Base-by-base conservation (phyloP, 139 green algal species). In the Trebouxia sp. region DNA sequence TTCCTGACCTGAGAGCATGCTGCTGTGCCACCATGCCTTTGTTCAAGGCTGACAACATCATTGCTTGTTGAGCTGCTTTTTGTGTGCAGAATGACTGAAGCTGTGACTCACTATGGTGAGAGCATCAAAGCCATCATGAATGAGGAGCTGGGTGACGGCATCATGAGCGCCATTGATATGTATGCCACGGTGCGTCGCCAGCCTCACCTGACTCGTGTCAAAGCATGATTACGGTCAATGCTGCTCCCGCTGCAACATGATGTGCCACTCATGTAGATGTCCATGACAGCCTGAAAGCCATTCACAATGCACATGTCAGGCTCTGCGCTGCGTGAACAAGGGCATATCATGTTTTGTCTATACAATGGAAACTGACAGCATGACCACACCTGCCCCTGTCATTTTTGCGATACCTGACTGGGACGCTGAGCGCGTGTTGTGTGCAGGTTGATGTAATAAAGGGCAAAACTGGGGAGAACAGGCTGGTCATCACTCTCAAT, bases 401-500 rank as follows among this genome's bases (percentile, higher is more conserved):
- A n/a, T n/a, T n/a, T n/a, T n/a, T n/a, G n/a, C n/a, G n/a, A n/a
- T n/a, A n/a, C n/a, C n/a, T n/a, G n/a, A n/a, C n/a, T n/a, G n/a
- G n/a, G n/a, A n/a, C n/a, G n/a, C n/a, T n/a, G n/a, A n/a, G n/a
- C n/a, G n/a, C n/a, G n/a, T n/a, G n/a, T 6, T 20, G 14, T 15
- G 14, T 67, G 56, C 62, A 72, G 62, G 35, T 92, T 17, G 80
- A 90, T 32, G 84, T 86, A 42, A 70, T 91, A 22, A 82, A 78
- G 48, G 89, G 89, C 41, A 88, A 84, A 30, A 20, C 74, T 32
- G 89, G 89, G 7, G 89, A 93, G 69, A 75, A 85, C 35, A 83
- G 89, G 3, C 67, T 92, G 9, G 83, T 87, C 38, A 88, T 93
- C 56, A 87, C 80, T 4, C 83, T 93, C 56, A 93, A 93, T 65